Evolutionary conservation across 306 rosid species (phyloP).

Genomic region (Cyclanthera cordifolia): DNA sequence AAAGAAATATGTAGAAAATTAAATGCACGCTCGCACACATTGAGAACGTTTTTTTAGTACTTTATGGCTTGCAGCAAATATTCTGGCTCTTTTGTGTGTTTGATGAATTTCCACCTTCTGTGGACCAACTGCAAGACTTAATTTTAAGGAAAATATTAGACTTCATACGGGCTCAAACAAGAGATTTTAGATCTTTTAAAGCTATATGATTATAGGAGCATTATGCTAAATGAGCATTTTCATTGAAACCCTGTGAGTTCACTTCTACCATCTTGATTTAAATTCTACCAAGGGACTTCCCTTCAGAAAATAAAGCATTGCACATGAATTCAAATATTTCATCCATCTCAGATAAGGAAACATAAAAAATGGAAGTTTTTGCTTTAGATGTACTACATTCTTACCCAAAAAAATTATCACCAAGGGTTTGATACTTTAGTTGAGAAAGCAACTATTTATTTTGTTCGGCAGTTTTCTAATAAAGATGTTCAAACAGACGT

Average conservation of each 20-base stretch:
- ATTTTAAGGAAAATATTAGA: neutral
- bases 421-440: neutral
- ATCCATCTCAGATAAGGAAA: neutral
- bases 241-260: neutral
- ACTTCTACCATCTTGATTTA: neutral
- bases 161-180: neutral
- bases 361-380: neutral
- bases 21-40: too few species aligned
- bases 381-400: neutral
- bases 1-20: too few species aligned
- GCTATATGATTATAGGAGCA: neutral
- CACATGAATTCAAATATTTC: neutral
- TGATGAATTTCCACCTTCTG: neutral
- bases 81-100: neutral
- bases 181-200: neutral
- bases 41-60: neutral
- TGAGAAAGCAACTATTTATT: neutral
- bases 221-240: neutral
- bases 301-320: neutral
- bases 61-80: conserved; percentile 1
- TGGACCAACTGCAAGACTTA: neutral
- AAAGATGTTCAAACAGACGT: neutral
- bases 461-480: neutral
- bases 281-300: neutral
- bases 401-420: neutral